Percentiles rank a stretch among this genome's conserved stretches.
phyloP scores from a whole-genome alignment of 2,329 filamentous ascomycete genomes.

The Cercospora zeina region DNA sequence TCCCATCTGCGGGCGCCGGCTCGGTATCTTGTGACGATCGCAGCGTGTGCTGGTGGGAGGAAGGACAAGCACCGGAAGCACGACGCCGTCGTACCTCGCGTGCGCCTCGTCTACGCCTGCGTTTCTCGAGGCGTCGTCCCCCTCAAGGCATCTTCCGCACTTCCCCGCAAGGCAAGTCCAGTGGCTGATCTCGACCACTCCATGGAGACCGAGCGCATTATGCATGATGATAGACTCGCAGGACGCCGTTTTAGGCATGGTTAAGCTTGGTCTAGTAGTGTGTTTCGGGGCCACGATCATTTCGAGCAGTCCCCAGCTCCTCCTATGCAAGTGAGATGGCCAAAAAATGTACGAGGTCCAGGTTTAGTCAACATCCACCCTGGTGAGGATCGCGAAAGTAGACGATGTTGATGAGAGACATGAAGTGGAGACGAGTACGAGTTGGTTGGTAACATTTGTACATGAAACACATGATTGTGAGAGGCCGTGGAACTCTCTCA shows the following conservation, averaged over 20 bases:
- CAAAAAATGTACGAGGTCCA: background rate
- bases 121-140: background rate
- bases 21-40: conserved; percentile 6
- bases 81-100: conserved; percentile 8
- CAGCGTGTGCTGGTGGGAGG: background rate
- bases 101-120: conserved; percentile 14
- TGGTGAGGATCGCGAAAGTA: background rate
- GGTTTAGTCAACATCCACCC: background rate
- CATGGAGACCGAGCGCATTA: background rate
- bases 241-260: background rate
- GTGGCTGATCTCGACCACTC: conserved; percentile 4
- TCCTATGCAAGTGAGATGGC: background rate
- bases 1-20: conserved; percentile 2
- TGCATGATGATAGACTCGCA: conserved; percentile 8
- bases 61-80: conserved; percentile 8
- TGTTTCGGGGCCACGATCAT: background rate
- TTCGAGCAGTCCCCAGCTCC: background rate
- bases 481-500: conserved; percentile 9
- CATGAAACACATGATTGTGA: conserved; percentile 10
- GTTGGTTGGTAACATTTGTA: background rate
- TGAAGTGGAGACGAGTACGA: background rate
- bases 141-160: conserved; percentile 2
- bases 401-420: background rate
- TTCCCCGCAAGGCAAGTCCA: conserved; percentile 9
- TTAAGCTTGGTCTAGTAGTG: conserved; percentile 4